Evolutionary conservation across 2,329 filamentous ascomycete genomes (phyloP), one percentile per base, ranked within the genome.

Genomic region (Rugonectria rugulosa): DNA sequence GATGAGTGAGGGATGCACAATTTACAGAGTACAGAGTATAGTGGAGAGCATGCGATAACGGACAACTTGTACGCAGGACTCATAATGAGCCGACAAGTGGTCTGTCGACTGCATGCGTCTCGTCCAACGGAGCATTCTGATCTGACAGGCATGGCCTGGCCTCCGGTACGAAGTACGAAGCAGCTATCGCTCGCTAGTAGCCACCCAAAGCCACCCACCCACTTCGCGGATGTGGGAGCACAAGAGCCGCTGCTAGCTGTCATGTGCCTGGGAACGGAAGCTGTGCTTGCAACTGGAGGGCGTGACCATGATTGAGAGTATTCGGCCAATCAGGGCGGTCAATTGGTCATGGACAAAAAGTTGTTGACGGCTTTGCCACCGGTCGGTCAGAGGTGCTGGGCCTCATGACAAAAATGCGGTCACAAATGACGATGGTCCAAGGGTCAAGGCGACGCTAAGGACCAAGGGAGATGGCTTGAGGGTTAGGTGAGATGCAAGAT

Each of bases 291-390:
- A 32, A 46, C 38, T 24, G 17, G 36, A 54, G 36, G n/a, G 23
- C 17, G 24, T 23, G 46, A 20, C 55, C 23, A 32, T 15, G 7
- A 41, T 32, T 40, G 34, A 48, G 26, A 19, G 19, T 27, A 26
- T 19, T 38, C 15, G 24, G 21, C 65, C 65, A 67, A 68, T 68
- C 63, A 62, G n/a, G 11, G 38, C 6, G 11, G 31, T 41, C 63
- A 68, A 68, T 68, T 68, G 52, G 40, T 42, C 52, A 43, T 19
- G 27, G 37, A 20, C 7, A 20, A 21, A 19, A 24, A 50, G 50
- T 29, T 24, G 31, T 47, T 41, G 24, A 15, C 23, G 26, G 14
- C 31, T 26, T 57, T 27, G 44, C 45, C 52, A 55, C 51, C 44
- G 21, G 38, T 34, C 21, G 26, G 26, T 42, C 36, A 26, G 46